Evolutionary conservation across 495 filamentous ascomycete species (phyloP).

Genomic region (Hypoxylon subgilvum): DNA sequence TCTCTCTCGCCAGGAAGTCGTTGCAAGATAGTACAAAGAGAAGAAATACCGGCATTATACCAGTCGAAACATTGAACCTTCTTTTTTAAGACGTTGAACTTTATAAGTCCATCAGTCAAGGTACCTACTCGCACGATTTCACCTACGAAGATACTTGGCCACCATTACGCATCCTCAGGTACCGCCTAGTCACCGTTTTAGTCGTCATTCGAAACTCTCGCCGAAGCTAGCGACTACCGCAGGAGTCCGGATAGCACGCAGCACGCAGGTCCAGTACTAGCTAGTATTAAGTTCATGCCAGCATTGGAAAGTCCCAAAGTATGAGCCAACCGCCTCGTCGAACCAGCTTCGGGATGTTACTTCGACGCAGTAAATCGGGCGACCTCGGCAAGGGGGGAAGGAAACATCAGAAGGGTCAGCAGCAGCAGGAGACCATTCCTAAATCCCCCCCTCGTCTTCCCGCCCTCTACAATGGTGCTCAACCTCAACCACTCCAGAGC

Average conservation of each 20-base stretch:
- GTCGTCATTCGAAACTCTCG: conserved; percentile 20
- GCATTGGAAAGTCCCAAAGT: conserved; percentile 33
- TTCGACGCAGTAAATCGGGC: conserved; percentile 81
- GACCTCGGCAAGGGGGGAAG: conserved; percentile 69
- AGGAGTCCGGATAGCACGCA: too few species aligned
- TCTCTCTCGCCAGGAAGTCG: conserved; percentile 12
- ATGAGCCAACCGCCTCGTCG: conserved; percentile 58
- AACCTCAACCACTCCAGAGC: conserved; percentile 66
- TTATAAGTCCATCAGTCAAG: conserved; percentile 1
- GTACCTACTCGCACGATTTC: conserved; percentile 13
- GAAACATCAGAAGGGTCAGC: conserved; percentile 69
- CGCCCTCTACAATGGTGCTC: conserved; percentile 65
- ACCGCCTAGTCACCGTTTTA: conserved; percentile 13
- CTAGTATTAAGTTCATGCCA: conserved; percentile 34
- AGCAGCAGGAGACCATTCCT: conserved; percentile 69
- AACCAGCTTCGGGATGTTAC: conserved; percentile 67
- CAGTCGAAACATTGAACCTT: conserved; percentile 32
- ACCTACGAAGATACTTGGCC: conserved; percentile 12
- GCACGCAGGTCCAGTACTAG: conserved; percentile 5
- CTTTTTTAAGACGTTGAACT: too few species aligned
- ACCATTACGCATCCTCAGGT: conserved; percentile 3
- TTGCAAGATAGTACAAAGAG: conserved; percentile 11
- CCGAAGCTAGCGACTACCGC: conserved; percentile 3
- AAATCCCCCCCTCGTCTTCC: conserved; percentile 81
- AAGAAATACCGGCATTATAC: conserved; percentile 17